phyloP scores from a whole-genome alignment of 1,139 yeast genomes.

The Geotrichum candidum region DNA sequence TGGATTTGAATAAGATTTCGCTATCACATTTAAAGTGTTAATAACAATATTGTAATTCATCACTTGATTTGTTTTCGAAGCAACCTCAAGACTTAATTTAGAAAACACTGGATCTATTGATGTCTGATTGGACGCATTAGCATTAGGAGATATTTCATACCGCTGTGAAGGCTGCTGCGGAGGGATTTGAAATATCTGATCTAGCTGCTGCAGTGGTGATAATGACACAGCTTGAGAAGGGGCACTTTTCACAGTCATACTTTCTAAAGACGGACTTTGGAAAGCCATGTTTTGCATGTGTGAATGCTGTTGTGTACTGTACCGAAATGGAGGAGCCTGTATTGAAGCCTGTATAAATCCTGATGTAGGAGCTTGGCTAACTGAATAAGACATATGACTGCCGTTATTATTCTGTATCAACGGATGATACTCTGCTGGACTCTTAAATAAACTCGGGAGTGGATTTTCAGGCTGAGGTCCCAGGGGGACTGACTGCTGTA shows the following conservation, averaged over 20 bases:
- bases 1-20: background rate
- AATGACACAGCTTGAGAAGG: too few relatives aligned
- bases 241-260: too few relatives aligned
- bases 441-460: background rate
- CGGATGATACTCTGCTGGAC: background rate
- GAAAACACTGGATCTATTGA: background rate
- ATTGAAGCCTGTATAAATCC: too few relatives aligned
- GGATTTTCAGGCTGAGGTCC: background rate
- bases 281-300: too few relatives aligned
- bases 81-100: background rate
- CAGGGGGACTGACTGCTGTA: background rate
- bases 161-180: background rate
- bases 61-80: background rate
- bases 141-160: background rate
- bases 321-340: too few relatives aligned
- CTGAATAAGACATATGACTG: too few relatives aligned
- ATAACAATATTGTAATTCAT: background rate
- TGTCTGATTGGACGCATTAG: background rate
- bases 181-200: background rate
- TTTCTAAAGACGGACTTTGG: too few relatives aligned
- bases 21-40: background rate
- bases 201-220: too few relatives aligned
- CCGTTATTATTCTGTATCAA: background rate
- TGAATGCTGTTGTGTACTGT: too few relatives aligned
- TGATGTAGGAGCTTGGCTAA: too few relatives aligned